Conservation (phyloP, 768 basidiomycete species). For the Lentinula guzmanii region DNA sequence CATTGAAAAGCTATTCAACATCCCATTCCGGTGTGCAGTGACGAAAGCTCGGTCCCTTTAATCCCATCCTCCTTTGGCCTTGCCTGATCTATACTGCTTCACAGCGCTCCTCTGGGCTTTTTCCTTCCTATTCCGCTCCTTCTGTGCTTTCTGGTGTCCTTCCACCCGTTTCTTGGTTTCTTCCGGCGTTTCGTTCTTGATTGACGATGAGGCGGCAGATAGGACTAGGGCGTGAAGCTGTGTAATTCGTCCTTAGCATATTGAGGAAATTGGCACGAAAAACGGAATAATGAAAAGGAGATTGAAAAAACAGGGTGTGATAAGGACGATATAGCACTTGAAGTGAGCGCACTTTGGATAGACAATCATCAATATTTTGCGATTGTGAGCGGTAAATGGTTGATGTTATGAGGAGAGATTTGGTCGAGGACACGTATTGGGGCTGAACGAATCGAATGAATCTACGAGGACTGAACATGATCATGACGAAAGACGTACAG, state of each 20-base stretch:
- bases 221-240: constrained; percentile 53
- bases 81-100: constrained; percentile 27
- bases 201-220: constrained; percentile 34
- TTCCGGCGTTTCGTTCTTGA: constrained; percentile 50
- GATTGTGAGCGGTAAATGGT: constrained; percentile 70
- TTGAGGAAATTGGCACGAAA: background rate
- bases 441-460: constrained; percentile 31
- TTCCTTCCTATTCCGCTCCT: constrained; percentile 38
- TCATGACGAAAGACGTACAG: constrained; percentile 32
- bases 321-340: background rate
- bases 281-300: background rate
- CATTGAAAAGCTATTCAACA: too few species aligned
- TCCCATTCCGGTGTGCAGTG: too few species aligned
- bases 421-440: constrained; percentile 60
- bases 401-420: constrained; percentile 66
- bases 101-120: constrained; percentile 50
- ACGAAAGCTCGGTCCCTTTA: background rate
- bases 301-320: background rate
- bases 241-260: background rate
- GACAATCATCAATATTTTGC: constrained; percentile 68
- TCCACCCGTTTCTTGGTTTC: constrained; percentile 53
- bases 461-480: background rate
- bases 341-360: constrained; percentile 46
- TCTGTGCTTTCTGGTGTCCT: constrained; percentile 35
- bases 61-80: background rate